phyloP scores from a whole-genome alignment of 2,329 filamentous ascomycete species.

The Ilyonectria destructans region DNA sequence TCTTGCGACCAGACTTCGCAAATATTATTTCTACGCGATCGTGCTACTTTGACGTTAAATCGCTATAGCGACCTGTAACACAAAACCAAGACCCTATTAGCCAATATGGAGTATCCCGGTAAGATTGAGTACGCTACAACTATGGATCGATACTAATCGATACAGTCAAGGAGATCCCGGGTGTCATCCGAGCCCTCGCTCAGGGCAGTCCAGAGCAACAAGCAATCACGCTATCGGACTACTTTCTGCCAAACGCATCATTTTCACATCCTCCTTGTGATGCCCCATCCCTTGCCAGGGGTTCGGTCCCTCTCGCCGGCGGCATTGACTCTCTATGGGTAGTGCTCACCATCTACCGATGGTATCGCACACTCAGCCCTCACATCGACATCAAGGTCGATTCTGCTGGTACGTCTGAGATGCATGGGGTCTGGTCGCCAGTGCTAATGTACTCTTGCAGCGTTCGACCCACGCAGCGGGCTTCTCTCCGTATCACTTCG shows the following conservation, averaged over 20 bases:
- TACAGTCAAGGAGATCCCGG: constrained; percentile 72
- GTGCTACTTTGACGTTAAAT: neutral
- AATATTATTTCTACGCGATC: neutral
- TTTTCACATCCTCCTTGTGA: constrained; percentile 87
- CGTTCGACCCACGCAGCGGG: constrained; percentile 76
- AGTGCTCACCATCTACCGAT: constrained; percentile 81
- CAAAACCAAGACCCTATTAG: too few species aligned
- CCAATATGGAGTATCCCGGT: constrained; percentile 60
- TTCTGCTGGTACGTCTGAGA: constrained; percentile 61
- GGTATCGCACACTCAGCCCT: constrained; percentile 89
- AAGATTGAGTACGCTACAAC: constrained; percentile 18
- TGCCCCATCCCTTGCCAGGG: constrained; percentile 69
- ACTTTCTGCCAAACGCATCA: constrained; percentile 80
- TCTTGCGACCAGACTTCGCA: neutral
- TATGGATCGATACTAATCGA: neutral
- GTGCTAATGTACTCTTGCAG: constrained; percentile 56
- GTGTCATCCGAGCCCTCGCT: constrained; percentile 78
- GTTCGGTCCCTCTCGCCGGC: constrained; percentile 59
- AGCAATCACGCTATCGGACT: constrained; percentile 75
- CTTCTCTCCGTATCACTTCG: constrained; percentile 82
- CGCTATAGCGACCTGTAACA: neutral
- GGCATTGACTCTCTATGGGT: constrained; percentile 75
- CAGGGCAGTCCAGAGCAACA: constrained; percentile 79
- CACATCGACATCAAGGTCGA: constrained; percentile 79
- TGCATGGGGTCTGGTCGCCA: accelerated